These are phyloP conservation scores for Rhodomyrtus tomentosa DNA, from an alignment of 345 rosid genomes.

Conservation along the genomic window DNA sequence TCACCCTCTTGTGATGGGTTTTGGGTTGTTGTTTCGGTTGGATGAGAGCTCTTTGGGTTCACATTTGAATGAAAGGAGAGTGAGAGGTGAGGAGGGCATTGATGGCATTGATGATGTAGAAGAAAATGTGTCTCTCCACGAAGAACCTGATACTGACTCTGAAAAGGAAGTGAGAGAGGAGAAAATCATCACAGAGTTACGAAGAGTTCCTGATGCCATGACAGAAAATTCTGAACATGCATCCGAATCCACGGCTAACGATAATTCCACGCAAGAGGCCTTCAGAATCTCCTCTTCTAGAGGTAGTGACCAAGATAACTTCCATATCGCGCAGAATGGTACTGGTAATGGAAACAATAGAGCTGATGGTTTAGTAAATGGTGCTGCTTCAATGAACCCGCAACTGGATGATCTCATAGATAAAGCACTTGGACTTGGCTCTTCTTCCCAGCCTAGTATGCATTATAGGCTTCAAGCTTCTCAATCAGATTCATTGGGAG, in stretches of 20 bases:
- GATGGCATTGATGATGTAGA: conserved; percentile 51
- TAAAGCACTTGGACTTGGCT: conserved; percentile 88
- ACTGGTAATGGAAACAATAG: conserved; percentile 5
- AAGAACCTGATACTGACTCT: conserved; percentile 50
- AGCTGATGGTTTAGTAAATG: conserved; percentile 25
- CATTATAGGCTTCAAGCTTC: conserved; percentile 28
- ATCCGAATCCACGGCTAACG: background rate
- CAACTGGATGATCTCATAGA: conserved; percentile 91
- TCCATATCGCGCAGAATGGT: conserved; percentile 11
- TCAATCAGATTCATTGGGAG: conserved; percentile 24
- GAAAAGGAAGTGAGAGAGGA: conserved; percentile 34
- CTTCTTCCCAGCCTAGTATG: conserved; percentile 33
- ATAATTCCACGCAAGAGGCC: background rate
- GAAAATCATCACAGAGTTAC: conserved; percentile 1
- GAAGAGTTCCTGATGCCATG: background rate
- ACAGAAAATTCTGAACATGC: background rate
- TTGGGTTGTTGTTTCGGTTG: conserved; percentile 90
- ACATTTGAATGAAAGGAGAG: conserved; percentile 93
- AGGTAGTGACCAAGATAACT: conserved; percentile 14
- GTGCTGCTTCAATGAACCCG: conserved; percentile 35
- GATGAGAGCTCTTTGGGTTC: conserved; percentile 98
- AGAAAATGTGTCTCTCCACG: conserved; percentile 30
- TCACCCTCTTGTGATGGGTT: conserved; percentile 96
- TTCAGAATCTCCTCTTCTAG: conserved; percentile 2
- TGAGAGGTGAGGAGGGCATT: conserved; percentile 97